Conservation (phyloP, 306 rosid species). For the Cucurbita maxima region DNA sequence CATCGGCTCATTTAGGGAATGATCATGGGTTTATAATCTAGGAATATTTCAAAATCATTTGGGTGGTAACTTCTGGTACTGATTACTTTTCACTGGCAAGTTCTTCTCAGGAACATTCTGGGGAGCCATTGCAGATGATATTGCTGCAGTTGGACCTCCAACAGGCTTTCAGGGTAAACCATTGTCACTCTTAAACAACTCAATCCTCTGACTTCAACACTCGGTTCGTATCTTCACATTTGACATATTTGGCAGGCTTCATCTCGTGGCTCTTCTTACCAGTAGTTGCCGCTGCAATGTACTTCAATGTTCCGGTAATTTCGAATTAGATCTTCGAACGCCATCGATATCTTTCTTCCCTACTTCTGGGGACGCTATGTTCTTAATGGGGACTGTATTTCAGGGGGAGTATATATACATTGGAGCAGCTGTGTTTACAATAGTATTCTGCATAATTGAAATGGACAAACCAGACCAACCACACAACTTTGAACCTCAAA, state of each 20-base stretch:
- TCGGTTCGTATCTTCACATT: neutral
- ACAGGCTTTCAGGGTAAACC: constrained; percentile 81
- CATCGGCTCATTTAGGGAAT: no score
- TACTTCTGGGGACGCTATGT: neutral
- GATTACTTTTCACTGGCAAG: neutral
- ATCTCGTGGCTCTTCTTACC: constrained; percentile 90
- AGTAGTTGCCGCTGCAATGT: constrained; percentile 64
- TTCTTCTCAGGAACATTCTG: constrained; percentile 55
- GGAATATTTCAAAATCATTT: neutral
- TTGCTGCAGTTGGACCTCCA: constrained; percentile 56
- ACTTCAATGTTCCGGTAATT: constrained; percentile 68
- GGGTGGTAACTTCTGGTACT: neutral
- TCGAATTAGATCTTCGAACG: neutral
- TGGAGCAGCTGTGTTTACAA: constrained; percentile 60
- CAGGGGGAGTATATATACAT: constrained; percentile 85
- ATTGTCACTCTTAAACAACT: neutral
- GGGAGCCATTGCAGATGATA: constrained; percentile 44
- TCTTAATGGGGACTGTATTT: constrained; percentile 9
- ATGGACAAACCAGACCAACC: constrained; percentile 94
- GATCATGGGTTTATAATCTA: no score
- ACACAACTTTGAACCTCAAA: constrained; percentile 86
- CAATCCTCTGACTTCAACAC: neutral
- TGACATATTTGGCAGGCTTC: constrained; percentile 35
- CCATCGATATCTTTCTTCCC: neutral
- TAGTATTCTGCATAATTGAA: constrained; percentile 77